Evolutionary conservation across 352 stramenopile genomes (phyloP).

Genomic region (Globisporangium uncinulatum): DNA sequence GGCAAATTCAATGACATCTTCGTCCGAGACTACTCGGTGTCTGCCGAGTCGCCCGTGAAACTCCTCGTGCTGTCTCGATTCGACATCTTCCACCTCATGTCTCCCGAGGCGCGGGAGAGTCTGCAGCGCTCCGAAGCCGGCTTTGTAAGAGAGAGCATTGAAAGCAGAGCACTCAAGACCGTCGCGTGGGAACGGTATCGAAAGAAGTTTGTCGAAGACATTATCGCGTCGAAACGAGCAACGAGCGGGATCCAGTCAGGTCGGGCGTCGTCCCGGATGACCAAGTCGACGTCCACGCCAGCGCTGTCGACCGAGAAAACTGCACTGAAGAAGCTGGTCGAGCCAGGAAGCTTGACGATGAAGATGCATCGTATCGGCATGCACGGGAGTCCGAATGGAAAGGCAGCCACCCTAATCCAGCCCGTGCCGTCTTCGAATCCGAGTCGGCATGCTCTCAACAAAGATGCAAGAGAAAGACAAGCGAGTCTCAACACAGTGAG

Average conservation of each 20-base stretch:
- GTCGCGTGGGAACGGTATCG: conserved; percentile 78
- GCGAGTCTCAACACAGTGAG: background rate
- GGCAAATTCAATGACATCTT: conserved; percentile 81
- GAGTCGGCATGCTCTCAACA: background rate
- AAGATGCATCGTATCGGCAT: conserved; percentile 11
- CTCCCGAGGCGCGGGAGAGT: conserved; percentile 52
- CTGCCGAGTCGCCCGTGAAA: conserved; percentile 68
- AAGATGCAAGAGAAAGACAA: background rate
- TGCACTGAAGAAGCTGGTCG: conserved; percentile 22
- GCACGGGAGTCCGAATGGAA: background rate
- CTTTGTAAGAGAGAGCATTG: conserved; percentile 56
- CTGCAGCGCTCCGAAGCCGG: conserved; percentile 57
- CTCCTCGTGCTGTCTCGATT: conserved; percentile 79
- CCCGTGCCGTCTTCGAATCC: background rate
- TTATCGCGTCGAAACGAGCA: conserved; percentile 24
- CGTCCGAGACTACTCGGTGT: conserved; percentile 69
- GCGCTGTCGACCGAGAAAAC: conserved; percentile 13
- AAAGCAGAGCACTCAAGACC: conserved; percentile 68
- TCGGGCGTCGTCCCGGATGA: conserved; percentile 13
- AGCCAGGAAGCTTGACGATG: conserved; percentile 31
- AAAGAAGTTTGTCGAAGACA: conserved; percentile 43
- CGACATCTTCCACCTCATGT: conserved; percentile 83
- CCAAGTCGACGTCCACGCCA: conserved; percentile 30
- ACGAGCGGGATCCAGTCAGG: conserved; percentile 12
- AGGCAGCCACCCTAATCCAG: background rate